Conservation (phyloP, 2,329 filamentous ascomycete species). For the Diaporthe humulicola region DNA sequence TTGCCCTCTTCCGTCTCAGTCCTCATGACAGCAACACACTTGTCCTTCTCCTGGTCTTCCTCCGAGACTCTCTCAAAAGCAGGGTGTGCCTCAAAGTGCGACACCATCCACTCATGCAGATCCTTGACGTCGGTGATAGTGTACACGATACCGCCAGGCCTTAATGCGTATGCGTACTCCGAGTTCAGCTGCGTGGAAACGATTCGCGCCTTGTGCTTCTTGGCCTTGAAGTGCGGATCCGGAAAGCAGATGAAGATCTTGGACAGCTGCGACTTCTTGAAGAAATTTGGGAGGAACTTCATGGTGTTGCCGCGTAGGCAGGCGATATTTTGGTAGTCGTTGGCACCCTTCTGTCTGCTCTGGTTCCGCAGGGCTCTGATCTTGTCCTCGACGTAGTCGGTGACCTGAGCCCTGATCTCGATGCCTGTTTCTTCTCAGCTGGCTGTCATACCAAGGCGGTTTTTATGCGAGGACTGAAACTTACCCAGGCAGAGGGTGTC, state of each 20-base stretch:
- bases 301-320: slow-evolving; percentile 95
- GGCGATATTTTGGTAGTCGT: slow-evolving; percentile 85
- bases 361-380: slow-evolving; percentile 84
- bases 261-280: slow-evolving; percentile 81
- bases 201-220: slow-evolving; percentile 97
- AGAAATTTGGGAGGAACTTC: slow-evolving; percentile 99
- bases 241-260: slow-evolving; percentile 99
- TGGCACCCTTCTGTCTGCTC: slow-evolving; percentile 56
- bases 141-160: slow-evolving; percentile 88
- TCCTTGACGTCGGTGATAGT: slow-evolving; percentile 98
- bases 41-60: slow-evolving; percentile 76
- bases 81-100: slow-evolving; percentile 82
- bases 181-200: slow-evolving; percentile 89
- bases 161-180: slow-evolving; percentile 91
- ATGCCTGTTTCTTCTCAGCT: slow-evolving; percentile 69
- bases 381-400: slow-evolving; percentile 90
- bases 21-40: slow-evolving; percentile 80
- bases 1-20: slow-evolving; percentile 96
- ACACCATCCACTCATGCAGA: slow-evolving; percentile 92
- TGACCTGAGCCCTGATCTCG: slow-evolving; percentile 92
- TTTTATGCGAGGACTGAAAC: slow-evolving; percentile 43
- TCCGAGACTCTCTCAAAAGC: slow-evolving; percentile 82
- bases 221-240: slow-evolving; percentile 96
- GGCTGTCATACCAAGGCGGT: not conserved
- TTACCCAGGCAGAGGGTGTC: slow-evolving; percentile 85